phyloP scores from a whole-genome alignment of 352 stramenopile species.

The Phytophthora vignae region DNA sequence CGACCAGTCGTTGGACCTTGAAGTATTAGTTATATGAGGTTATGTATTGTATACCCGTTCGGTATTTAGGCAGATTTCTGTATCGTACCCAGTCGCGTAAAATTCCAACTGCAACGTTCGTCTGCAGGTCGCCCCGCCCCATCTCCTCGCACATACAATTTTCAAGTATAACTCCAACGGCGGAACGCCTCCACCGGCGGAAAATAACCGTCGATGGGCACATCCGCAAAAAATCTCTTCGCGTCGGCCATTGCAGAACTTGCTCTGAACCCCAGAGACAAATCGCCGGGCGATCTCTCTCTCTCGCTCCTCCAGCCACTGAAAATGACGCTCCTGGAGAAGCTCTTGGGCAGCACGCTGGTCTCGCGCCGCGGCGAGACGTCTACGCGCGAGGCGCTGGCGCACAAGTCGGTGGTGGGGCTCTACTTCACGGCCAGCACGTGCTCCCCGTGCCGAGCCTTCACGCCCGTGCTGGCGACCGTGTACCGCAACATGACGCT shows the following conservation, averaged over 20 bases:
- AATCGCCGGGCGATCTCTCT: slow-evolving; percentile 4
- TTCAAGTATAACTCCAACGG: slow-evolving; percentile 25
- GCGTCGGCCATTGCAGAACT: slow-evolving; percentile 12
- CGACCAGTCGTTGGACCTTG: too few relatives aligned
- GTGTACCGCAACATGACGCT: slow-evolving; percentile 74
- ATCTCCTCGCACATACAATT: slow-evolving; percentile 18
- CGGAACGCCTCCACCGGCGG: slow-evolving; percentile 26
- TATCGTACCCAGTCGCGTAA: neutral
- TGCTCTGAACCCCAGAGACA: slow-evolving; percentile 18
- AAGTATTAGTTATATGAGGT: too few relatives aligned
- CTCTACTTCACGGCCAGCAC: slow-evolving; percentile 77
- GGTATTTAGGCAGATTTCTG: too few relatives aligned
- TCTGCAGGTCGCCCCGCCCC: neutral
- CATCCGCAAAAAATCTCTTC: neutral
- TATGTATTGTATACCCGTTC: too few relatives aligned
- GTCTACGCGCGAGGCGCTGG: slow-evolving; percentile 56
- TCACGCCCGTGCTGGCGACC: slow-evolving; percentile 70
- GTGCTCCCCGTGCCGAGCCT: slow-evolving; percentile 64
- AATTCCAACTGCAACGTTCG: slow-evolving; percentile 12
- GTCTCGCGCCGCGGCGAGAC: slow-evolving; percentile 63
- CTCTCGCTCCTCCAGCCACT: neutral
- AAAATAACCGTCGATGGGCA: slow-evolving; percentile 27
- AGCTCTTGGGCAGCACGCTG: slow-evolving; percentile 62
- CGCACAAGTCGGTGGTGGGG: slow-evolving; percentile 60
- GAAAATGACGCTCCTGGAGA: slow-evolving; percentile 57